These are phyloP conservation scores for Candida anutae DNA, from an alignment of 1,139 yeast species.

Conservation along the genomic window DNA sequence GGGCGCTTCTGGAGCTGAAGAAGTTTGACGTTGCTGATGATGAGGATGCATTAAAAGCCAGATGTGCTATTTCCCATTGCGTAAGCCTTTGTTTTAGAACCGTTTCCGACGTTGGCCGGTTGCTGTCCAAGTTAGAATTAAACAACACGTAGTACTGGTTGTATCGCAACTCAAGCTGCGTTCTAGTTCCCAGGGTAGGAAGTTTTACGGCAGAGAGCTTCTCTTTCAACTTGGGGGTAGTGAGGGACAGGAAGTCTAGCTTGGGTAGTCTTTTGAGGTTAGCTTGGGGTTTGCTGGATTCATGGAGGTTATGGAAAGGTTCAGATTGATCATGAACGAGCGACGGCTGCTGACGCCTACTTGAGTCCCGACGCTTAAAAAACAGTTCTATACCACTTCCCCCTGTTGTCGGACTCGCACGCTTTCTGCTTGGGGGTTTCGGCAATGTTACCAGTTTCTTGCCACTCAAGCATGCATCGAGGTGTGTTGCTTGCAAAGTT, in stretches of 20 bases:
- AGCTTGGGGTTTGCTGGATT: constrained; percentile 18
- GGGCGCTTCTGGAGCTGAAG: constrained; percentile 11
- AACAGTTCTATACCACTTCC: constrained; percentile 32
- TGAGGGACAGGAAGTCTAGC: constrained; percentile 52
- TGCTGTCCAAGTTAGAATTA: constrained; percentile 81
- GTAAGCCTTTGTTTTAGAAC: constrained; percentile 48
- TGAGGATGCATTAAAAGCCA: constrained; percentile 18
- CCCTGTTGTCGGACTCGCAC: constrained; percentile 3
- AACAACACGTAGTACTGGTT: constrained; percentile 72
- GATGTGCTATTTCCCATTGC: constrained; percentile 61
- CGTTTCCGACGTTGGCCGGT: constrained; percentile 51
- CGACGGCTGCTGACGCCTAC: constrained; percentile 3
- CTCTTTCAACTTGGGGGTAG: constrained; percentile 55
- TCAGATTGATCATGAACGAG: not conserved
- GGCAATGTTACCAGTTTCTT: constrained; percentile 7
- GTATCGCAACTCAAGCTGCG: constrained; percentile 61
- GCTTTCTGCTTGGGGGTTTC: constrained; percentile 2
- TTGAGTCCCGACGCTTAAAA: constrained; percentile 15
- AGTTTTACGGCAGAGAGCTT: constrained; percentile 48
- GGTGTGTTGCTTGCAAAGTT: constrained; percentile 55
- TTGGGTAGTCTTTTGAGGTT: constrained; percentile 41
- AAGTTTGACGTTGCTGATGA: constrained; percentile 13
- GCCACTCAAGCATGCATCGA: constrained; percentile 58
- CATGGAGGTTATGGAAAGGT: constrained; percentile 25
- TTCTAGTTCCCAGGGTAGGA: constrained; percentile 55